Evolutionary conservation across 257 asterid species (phyloP), one percentile per base, ranked within the genome.

Genomic region (Gentiana straminea): DNA sequence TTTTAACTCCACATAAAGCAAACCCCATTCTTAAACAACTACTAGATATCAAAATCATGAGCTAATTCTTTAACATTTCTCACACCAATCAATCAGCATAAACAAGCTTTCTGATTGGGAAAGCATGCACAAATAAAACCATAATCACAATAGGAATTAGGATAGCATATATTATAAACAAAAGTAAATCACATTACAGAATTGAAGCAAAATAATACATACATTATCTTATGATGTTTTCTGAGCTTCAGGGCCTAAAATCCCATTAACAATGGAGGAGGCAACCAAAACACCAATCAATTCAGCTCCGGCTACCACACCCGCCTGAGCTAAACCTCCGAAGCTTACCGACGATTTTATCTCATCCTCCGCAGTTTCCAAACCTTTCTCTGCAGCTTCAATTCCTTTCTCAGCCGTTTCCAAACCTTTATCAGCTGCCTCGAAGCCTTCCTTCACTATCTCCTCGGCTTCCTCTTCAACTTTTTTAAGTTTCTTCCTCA

Each of bases 211-310:
- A 24, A 24, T 24, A 24, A 24, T 24, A 24, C 0, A 24, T 24
- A 24, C 24, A 24, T 24, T 24, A 0, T 24, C 24, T 24, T 0
- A 24, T 24, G 24, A 79, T 3, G 84, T 69, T 70, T 75, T 82
- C 74, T 67, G 79, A 64, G 85, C 81, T 76, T 81, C 97, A 24
- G 97, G 86, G 52, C 95, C 95, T 62, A 89, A 60, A 70, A 84
- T 86, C 33, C 81, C 95, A 51, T 75, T 84, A 60, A 86, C 97
- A 60, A 84, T 63, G 8, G 90, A 69, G 4, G 88, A 65, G 49
- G 90, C 93, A 34, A 83, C 45, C 73, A 81, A 47, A 56, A 89
- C 75, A 8, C 86, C 95, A 45, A 81, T 53, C 5, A 64, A 67
- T 69, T 83, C 92, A 52, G 84, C 92, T 59, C 78, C 95, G 0